Evolutionary conservation across 495 filamentous ascomycete genomes (phyloP).

Genomic region (Talaromyces thailandensis): DNA sequence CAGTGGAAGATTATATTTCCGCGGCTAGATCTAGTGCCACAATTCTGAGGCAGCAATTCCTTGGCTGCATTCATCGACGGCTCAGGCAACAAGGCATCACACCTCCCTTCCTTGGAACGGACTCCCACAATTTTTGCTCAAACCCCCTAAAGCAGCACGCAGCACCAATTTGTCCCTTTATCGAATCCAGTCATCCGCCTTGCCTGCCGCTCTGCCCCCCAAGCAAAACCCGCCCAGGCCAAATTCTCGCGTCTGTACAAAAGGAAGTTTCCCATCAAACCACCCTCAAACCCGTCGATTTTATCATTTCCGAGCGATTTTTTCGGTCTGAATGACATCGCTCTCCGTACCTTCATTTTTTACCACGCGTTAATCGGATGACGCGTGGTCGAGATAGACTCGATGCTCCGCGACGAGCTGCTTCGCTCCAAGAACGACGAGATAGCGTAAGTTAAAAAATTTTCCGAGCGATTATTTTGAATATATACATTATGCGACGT

Average conservation of each 20-base stretch:
- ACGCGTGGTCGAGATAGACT: slow-evolving; percentile 44
- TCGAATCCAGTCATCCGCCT: slow-evolving; percentile 10
- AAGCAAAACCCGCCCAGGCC: slow-evolving; percentile 24
- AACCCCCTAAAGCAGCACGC: slow-evolving; percentile 9
- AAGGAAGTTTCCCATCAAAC: slow-evolving; percentile 4
- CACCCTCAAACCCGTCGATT: slow-evolving; percentile 27
- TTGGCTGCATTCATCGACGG: neutral
- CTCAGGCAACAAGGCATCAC: neutral
- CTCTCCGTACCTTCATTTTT: slow-evolving; percentile 34
- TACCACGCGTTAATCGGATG: slow-evolving; percentile 52
- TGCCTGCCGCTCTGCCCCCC: slow-evolving; percentile 3
- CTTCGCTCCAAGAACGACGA: slow-evolving; percentile 51
- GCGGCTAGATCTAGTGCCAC: neutral
- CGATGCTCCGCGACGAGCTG: slow-evolving; percentile 49
- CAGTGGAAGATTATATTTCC: neutral
- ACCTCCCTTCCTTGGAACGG: slow-evolving; percentile 7
- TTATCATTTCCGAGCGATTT: slow-evolving; percentile 46
- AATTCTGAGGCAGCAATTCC: neutral
- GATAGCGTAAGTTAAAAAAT: slow-evolving; percentile 46
- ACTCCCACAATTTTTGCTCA: slow-evolving; percentile 3
- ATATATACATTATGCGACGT: slow-evolving; percentile 7
- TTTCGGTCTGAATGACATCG: slow-evolving; percentile 41
- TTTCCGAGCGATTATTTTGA: slow-evolving; percentile 13
- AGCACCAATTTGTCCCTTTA: slow-evolving; percentile 5
- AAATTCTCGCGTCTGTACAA: slow-evolving; percentile 25